Evolutionary conservation across 129 eudicot genomes (phyloP).

Genomic region (Deinandra increscens): DNA sequence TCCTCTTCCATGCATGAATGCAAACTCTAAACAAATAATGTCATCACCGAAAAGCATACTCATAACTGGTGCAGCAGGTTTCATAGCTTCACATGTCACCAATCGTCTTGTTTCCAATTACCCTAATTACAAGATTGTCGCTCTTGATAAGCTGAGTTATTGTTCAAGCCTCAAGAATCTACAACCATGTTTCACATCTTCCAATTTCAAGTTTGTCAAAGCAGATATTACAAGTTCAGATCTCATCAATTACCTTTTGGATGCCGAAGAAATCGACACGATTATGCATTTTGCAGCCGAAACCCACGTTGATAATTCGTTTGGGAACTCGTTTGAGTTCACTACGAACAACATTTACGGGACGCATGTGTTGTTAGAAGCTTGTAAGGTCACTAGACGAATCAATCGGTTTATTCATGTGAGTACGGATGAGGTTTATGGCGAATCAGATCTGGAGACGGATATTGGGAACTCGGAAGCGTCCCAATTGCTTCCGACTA

Average conservation of each 20-base stretch:
- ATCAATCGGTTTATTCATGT: conserved; percentile 51
- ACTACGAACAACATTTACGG: conserved; percentile 50
- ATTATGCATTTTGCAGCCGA: conserved; percentile 65
- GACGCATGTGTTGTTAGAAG: conserved; percentile 56
- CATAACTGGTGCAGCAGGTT: conserved; percentile 63
- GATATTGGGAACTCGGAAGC: too few species aligned
- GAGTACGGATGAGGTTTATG: conserved; percentile 60
- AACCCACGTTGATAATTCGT: conserved; percentile 55
- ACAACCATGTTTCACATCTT: conserved; percentile 32
- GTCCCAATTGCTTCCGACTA: too few species aligned
- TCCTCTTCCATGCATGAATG: neutral
- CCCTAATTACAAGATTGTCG: conserved; percentile 45
- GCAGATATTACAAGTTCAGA: conserved; percentile 50
- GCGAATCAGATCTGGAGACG: conserved; percentile 46
- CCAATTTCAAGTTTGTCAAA: conserved; percentile 56
- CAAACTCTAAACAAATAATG: neutral
- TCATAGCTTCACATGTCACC: conserved; percentile 56
- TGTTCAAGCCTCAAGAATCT: conserved; percentile 54
- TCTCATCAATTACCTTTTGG: conserved; percentile 40
- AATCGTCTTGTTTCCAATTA: conserved; percentile 38
- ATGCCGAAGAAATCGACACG: conserved; percentile 45
- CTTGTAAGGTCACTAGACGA: conserved; percentile 38
- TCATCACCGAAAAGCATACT: conserved; percentile 43
- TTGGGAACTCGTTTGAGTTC: conserved; percentile 54
- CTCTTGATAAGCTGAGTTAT: conserved; percentile 54